Conservation (phyloP, 2,329 filamentous ascomycete species). For the Beauveria bassiana region DNA sequence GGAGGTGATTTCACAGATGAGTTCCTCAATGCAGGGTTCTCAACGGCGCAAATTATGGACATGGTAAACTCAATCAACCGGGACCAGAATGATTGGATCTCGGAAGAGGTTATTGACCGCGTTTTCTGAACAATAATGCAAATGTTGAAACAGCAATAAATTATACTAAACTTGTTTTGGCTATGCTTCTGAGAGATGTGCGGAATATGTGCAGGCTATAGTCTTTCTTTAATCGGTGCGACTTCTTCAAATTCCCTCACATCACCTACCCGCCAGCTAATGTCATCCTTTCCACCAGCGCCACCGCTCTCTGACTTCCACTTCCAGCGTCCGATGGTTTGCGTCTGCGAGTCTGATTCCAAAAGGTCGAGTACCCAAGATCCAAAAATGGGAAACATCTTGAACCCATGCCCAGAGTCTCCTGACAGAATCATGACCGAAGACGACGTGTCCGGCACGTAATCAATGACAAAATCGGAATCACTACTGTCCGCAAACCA, state of each 20-base stretch:
- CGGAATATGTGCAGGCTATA: background rate
- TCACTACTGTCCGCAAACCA: constrained; percentile 57
- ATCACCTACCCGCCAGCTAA: background rate
- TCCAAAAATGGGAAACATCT: constrained; percentile 47
- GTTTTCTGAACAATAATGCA: background rate
- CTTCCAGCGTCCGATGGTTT: background rate
- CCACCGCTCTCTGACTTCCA: background rate
- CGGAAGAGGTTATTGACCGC: background rate
- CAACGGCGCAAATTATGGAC: background rate
- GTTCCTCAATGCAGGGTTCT: background rate
- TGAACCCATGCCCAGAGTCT: constrained; percentile 56
- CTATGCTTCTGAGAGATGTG: background rate
- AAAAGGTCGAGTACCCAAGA: background rate
- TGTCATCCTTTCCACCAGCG: background rate
- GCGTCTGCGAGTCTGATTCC: background rate
- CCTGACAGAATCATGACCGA: constrained; percentile 43
- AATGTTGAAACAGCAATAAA: background rate
- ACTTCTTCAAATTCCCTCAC: background rate
- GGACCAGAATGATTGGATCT: background rate
- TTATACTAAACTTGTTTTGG: background rate
- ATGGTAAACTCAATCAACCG: background rate
- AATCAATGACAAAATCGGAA: constrained; percentile 54
- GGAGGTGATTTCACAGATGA: background rate
- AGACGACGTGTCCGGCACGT: constrained; percentile 40
- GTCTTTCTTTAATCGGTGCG: background rate